Base-by-base conservation (phyloP, 176 grass and related monocot genomes). In the Oryza punctata region DNA sequence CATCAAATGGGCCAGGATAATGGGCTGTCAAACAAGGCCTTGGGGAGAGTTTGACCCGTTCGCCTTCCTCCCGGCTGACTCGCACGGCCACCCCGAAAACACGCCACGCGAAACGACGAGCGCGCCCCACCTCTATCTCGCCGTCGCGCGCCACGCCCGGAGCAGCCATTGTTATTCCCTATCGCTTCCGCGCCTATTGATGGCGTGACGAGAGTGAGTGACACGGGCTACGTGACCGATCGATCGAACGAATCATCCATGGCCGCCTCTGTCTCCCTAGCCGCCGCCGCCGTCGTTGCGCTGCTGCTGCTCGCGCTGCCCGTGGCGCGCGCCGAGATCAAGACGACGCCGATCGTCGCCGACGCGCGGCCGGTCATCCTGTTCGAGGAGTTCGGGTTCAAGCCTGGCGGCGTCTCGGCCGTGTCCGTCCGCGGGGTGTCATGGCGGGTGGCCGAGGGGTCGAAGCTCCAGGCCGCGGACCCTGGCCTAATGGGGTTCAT, bases 301-400 rank as follows among this genome's bases (percentile, higher is more conserved):
- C 64, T 67, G 32, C 64, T 67, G 32, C 46, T 78, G 37, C 7
- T 41, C 40, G 6, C 47, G 13, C 7, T 84, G 43, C 70, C 86
- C 63, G 18, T 9, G 6, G 70, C 80, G 6, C 89, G 38, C 7
- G 89, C 88, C 5, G 92, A 91, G 88, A 89, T 94, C 88, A 94
- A 94, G 76, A 86, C 33, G 73, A 91, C 86, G 30, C 40, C 47
- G 29, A 94, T 91, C 24, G 66, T 52, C 3, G 49, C 80, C 2
- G 92, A 94, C 83, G 11, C 80, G 37, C 82, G 86, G 21, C 50
- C 83, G 37, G 82, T 91, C 2, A 91, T 94, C 82, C 92, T 94
- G 37, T 94, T 94, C 80, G 92, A 94, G 92, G 88, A 94, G 76
- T 94, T 94, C 65, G 92, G 88, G 14, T 94, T 81, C 89, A 1